These are phyloP conservation scores for Pythium insidiosum DNA, from an alignment of 352 stramenopile species.

Conservation along the genomic window DNA sequence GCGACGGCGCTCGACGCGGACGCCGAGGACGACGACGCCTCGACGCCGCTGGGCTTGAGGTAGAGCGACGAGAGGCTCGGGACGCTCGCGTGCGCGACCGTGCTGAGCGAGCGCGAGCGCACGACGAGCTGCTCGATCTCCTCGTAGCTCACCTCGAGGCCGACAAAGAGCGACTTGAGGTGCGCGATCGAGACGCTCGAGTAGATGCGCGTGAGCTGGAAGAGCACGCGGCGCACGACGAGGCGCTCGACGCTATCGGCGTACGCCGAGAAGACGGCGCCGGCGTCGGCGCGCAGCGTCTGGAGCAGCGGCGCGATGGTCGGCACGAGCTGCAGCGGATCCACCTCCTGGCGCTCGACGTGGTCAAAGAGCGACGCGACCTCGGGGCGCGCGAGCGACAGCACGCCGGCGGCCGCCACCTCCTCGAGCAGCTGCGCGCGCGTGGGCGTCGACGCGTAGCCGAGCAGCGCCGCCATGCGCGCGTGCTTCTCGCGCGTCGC, in stretches of 20 bases:
- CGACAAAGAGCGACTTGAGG: slow-evolving; percentile 82
- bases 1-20: slow-evolving; percentile 44
- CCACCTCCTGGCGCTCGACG: slow-evolving; percentile 61
- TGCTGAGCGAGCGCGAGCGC: slow-evolving; percentile 61
- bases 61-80: slow-evolving; percentile 63
- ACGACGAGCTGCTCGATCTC: slow-evolving; percentile 87
- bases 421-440: slow-evolving; percentile 90
- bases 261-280: slow-evolving; percentile 34
- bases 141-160: slow-evolving; percentile 57
- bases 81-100: slow-evolving; percentile 46
- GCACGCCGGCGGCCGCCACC: slow-evolving; percentile 67
- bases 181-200: slow-evolving; percentile 81
- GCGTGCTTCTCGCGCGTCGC: slow-evolving; percentile 89
- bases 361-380: slow-evolving; percentile 58
- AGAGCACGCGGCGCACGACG: slow-evolving; percentile 70
- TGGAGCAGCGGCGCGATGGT: slow-evolving; percentile 54
- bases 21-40: slow-evolving; percentile 32
- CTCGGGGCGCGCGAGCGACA: slow-evolving; percentile 45
- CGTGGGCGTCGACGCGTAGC: slow-evolving; percentile 80
- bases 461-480: slow-evolving; percentile 92
- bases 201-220: slow-evolving; percentile 83
- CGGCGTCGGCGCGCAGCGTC: slow-evolving; percentile 22
- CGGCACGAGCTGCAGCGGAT: slow-evolving; percentile 71
- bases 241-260: slow-evolving; percentile 53
- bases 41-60: slow-evolving; percentile 33